Conservation (phyloP, 1,284 basidiomycete species). For the Mycocalia duriaeana region DNA sequence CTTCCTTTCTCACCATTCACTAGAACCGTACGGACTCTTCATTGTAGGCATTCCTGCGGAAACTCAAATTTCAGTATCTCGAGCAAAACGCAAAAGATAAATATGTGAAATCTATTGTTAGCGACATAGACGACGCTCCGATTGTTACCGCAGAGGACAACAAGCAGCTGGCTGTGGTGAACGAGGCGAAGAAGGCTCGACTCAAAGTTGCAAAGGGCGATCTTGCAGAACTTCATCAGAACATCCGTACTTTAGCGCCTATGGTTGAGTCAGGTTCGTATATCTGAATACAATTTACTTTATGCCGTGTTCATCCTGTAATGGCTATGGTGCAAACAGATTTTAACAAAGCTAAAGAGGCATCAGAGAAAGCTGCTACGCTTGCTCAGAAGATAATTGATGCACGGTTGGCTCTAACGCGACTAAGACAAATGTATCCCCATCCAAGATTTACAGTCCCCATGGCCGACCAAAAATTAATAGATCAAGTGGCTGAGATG, state of each 20-base stretch:
- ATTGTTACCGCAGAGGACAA: constrained; percentile 73
- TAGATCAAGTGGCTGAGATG: constrained; percentile 69
- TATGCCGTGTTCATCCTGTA: not conserved
- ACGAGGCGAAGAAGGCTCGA: constrained; percentile 64
- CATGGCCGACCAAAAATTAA: constrained; percentile 66
- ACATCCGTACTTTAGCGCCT: constrained; percentile 57
- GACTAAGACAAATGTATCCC: constrained; percentile 75
- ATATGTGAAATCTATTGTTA: constrained; percentile 80
- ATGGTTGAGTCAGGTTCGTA: constrained; percentile 62
- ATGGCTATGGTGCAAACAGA: constrained; percentile 33
- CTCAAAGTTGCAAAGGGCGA: constrained; percentile 61
- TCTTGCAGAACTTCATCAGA: constrained; percentile 55
- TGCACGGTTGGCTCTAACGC: constrained; percentile 69
- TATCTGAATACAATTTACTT: too few species aligned
- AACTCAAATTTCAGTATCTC: constrained; percentile 81
- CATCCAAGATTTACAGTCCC: constrained; percentile 70
- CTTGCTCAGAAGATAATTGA: constrained; percentile 76
- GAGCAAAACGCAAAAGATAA: constrained; percentile 85
- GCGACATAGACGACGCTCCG: constrained; percentile 75
- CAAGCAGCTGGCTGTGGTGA: constrained; percentile 53
- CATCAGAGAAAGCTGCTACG: constrained; percentile 49
- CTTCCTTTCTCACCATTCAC: not conserved
- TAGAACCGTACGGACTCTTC: not conserved
- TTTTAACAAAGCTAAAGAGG: constrained; percentile 47
- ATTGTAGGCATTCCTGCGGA: constrained; percentile 67